Evolutionary conservation across 805 yeast species (phyloP).

Genomic region (Candida germanica): DNA sequence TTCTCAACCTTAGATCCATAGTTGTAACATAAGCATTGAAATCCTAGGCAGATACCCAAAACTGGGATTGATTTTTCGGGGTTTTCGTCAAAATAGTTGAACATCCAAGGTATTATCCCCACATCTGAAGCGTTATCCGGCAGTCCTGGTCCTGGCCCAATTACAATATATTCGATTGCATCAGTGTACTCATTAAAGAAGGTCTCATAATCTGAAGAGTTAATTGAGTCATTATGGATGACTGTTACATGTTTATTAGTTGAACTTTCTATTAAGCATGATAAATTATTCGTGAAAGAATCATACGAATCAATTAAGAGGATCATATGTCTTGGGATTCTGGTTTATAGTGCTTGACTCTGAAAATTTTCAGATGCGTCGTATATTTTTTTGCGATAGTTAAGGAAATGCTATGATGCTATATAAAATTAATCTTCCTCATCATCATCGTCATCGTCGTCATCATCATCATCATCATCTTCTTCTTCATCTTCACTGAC

Average conservation of each 20-base stretch:
- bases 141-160: slow-evolving; percentile 98
- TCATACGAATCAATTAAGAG: slow-evolving; percentile 90
- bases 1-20: slow-evolving; percentile 56
- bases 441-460: slow-evolving; percentile 38
- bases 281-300: slow-evolving; percentile 85
- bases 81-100: slow-evolving; percentile 13
- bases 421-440: slow-evolving; percentile 14
- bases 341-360: not conserved
- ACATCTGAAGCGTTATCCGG: slow-evolving; percentile 63
- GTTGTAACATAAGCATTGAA: slow-evolving; percentile 72
- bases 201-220: slow-evolving; percentile 23
- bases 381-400: not conserved
- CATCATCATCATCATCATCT: slow-evolving; percentile 62
- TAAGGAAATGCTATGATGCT: not conserved
- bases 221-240: slow-evolving; percentile 60
- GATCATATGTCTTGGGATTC: slow-evolving; percentile 33
- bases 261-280: slow-evolving; percentile 54
- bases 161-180: slow-evolving; percentile 67
- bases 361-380: not conserved
- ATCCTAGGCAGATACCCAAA: slow-evolving; percentile 90
- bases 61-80: slow-evolving; percentile 48
- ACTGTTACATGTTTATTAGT: slow-evolving; percentile 50
- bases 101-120: slow-evolving; percentile 69
- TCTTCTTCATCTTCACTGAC: slow-evolving; percentile 71
- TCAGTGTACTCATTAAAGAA: slow-evolving; percentile 44